Evolutionary conservation across 306 rosid species (phyloP).

Genomic region (Cicer judaicum): DNA sequence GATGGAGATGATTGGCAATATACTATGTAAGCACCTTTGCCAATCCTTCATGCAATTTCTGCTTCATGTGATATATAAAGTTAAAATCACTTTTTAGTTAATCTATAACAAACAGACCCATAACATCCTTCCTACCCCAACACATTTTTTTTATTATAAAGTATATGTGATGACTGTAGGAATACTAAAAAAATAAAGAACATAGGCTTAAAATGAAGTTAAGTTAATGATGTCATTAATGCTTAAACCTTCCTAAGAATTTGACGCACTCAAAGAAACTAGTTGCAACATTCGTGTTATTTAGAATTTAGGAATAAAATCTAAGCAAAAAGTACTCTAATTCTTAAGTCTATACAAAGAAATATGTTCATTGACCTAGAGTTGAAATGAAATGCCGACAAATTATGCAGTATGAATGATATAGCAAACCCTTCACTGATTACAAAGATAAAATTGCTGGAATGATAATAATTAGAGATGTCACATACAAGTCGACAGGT

Average conservation of each 20-base stretch:
- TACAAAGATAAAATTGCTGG: constrained; percentile 16
- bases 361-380: constrained; percentile 7
- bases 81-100: too few species aligned
- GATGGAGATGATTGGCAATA: background rate
- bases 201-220: constrained; percentile 11
- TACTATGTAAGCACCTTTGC: constrained; percentile 13
- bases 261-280: constrained; percentile 34
- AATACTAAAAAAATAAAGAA: constrained; percentile 21
- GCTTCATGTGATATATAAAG: background rate
- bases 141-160: background rate
- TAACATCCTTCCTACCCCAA: constrained; percentile 15
- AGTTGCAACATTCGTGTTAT: constrained; percentile 15
- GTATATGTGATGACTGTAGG: background rate
- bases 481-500: constrained; percentile 78
- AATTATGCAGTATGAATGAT: constrained; percentile 23
- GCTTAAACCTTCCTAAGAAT: constrained; percentile 23
- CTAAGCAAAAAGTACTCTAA: constrained; percentile 5
- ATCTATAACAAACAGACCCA: too few species aligned
- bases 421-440: constrained; percentile 12
- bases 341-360: constrained; percentile 29
- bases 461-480: constrained; percentile 36
- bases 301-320: constrained; percentile 17
- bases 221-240: constrained; percentile 6
- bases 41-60: constrained; percentile 11
- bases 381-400: constrained; percentile 27